A percentile compares a stretch with the other conserved stretches of the same genome.
Evolutionary conservation across 352 stramenopile genomes (phyloP).

Genomic region (Globisporangium cystogenes): DNA sequence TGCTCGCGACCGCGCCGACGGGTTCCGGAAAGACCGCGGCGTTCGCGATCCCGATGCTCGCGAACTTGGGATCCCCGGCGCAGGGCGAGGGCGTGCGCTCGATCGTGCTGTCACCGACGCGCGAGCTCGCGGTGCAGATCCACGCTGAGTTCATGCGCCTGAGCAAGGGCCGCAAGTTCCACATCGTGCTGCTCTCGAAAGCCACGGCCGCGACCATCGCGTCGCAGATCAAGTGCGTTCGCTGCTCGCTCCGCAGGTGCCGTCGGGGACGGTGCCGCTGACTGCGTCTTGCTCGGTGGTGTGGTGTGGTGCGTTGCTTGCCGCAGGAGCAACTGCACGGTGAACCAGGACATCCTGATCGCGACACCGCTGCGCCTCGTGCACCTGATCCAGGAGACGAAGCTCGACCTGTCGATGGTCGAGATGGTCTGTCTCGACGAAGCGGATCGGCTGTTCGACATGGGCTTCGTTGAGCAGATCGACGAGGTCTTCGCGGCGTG

Average conservation of each 20-base stretch:
- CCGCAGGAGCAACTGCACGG: conserved; percentile 54
- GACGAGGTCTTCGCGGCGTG: conserved; percentile 92
- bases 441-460: conserved; percentile 97
- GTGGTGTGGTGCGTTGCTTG: conserved; percentile 13
- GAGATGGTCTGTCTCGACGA: conserved; percentile 98
- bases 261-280: background rate
- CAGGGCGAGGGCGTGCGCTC: no score
- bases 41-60: conserved; percentile 97
- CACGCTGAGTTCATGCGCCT: conserved; percentile 88
- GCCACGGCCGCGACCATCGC: conserved; percentile 81
- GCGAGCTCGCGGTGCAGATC: conserved; percentile 98
- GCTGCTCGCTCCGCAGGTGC: background rate
- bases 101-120: conserved; percentile 98
- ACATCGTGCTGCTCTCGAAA: conserved; percentile 90
- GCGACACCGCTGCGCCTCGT: conserved; percentile 95
- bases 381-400: conserved; percentile 79
- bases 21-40: conserved; percentile 98
- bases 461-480: conserved; percentile 97
- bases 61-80: conserved; percentile 94
- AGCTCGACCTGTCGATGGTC: conserved; percentile 82
- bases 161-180: conserved; percentile 78
- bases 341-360: conserved; percentile 94
- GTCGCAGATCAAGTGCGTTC: conserved; percentile 55
- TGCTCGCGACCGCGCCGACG: conserved; percentile 99
- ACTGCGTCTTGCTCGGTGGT: background rate